These are phyloP conservation scores for Ceratocystis harringtonii DNA, from an alignment of 2,329 filamentous ascomycete species.

Conservation along the genomic window DNA sequence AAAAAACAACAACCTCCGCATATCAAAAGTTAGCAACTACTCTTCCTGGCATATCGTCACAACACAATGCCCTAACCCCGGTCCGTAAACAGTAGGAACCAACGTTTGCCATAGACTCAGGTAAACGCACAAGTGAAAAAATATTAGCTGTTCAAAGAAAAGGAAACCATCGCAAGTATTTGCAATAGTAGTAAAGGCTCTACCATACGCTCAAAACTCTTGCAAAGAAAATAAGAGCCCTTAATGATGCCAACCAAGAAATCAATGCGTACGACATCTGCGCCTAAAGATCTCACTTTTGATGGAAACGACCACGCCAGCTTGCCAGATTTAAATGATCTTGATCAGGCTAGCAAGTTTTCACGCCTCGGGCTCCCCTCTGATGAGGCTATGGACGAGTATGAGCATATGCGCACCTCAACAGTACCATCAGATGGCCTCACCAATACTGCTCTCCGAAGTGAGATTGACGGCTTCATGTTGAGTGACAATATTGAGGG, in stretches of 20 bases:
- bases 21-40: not conserved
- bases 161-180: not conserved
- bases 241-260: not conserved
- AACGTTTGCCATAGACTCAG: not conserved
- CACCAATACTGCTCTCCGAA: not conserved
- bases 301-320: not conserved
- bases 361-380: constrained; percentile 12
- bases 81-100: not conserved
- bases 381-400: constrained; percentile 13
- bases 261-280: not conserved
- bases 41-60: not conserved
- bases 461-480: constrained; percentile 9
- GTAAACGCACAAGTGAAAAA: not conserved
- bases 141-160: not conserved
- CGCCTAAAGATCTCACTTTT: not conserved
- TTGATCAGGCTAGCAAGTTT: not conserved
- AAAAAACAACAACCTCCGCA: not conserved
- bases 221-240: not conserved
- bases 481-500: not conserved
- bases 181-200: too few relatives aligned
- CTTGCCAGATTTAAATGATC: not conserved
- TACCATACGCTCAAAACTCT: not conserved
- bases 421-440: constrained; percentile 8
- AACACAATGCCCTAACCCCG: not conserved
- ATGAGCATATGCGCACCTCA: constrained; percentile 14